phyloP scores from a whole-genome alignment of 2,329 filamentous ascomycete genomes.

The Ilyonectria destructans region DNA sequence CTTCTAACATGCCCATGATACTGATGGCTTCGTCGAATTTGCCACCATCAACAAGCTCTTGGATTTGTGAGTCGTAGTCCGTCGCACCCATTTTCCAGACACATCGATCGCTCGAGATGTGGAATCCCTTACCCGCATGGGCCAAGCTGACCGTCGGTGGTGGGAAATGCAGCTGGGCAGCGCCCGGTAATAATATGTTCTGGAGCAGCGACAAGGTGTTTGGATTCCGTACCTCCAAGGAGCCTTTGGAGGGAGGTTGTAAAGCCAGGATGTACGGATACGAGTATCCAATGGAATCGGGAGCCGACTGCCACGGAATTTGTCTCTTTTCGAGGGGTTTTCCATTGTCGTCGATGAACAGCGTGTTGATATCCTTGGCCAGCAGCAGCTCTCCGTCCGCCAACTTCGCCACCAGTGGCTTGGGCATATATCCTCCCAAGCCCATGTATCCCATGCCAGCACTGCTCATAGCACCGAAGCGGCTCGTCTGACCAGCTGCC shows the following conservation, averaged over 20 bases:
- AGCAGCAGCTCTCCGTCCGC: conserved; percentile 88
- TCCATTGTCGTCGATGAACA: conserved; percentile 90
- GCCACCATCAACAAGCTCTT: conserved; percentile 81
- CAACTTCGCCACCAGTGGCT: conserved; percentile 87
- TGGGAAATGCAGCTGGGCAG: conserved; percentile 89
- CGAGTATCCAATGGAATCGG: conserved; percentile 94
- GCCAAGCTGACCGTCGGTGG: conserved; percentile 95
- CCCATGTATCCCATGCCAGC: conserved; percentile 98
- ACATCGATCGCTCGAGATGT: conserved; percentile 90
- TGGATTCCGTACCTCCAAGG: conserved; percentile 92
- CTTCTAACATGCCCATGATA: conserved; percentile 90
- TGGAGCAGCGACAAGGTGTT: conserved; percentile 93
- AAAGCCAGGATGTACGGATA: conserved; percentile 95
- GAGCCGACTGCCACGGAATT: conserved; percentile 91
- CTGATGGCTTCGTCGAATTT: conserved; percentile 94
- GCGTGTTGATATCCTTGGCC: conserved; percentile 97
- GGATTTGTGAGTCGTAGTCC: conserved; percentile 91
- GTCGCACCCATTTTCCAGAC: conserved; percentile 98
- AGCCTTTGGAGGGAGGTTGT: conserved; percentile 86
- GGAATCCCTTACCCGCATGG: conserved; percentile 95
- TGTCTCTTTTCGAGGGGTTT: conserved; percentile 88
- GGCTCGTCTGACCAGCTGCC: conserved; percentile 74
- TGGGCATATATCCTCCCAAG: conserved; percentile 91
- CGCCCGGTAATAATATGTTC: conserved; percentile 85
- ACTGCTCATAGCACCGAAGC: conserved; percentile 87